Evolutionary conservation across 2,329 filamentous ascomycete species (phyloP).

Genomic region (Paraconiothyrium sp.): DNA sequence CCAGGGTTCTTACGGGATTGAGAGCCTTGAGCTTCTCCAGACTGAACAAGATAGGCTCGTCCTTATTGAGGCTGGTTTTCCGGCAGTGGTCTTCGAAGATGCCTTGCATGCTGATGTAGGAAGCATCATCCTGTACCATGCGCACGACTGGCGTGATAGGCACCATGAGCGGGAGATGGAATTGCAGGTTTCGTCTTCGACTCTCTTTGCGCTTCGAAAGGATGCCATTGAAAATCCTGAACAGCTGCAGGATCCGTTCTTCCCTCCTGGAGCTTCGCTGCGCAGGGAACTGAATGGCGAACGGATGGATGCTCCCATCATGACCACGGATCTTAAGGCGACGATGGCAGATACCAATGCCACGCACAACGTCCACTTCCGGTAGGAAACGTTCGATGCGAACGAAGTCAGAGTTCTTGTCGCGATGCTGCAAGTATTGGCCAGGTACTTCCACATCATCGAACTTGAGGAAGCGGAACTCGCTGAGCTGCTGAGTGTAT

Average conservation of each 20-base stretch:
- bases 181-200: slow-evolving; percentile 90
- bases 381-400: slow-evolving; percentile 97
- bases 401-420: slow-evolving; percentile 99
- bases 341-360: slow-evolving; percentile 89
- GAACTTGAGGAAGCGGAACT: slow-evolving; percentile 97
- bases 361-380: slow-evolving; percentile 90
- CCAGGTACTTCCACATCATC: slow-evolving; percentile 98
- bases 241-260: slow-evolving; percentile 93
- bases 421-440: slow-evolving; percentile 95
- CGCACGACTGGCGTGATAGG: slow-evolving; percentile 94
- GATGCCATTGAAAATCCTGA: slow-evolving; percentile 96
- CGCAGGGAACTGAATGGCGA: slow-evolving; percentile 95
- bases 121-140: slow-evolving; percentile 93
- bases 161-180: slow-evolving; percentile 95
- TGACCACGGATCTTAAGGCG: slow-evolving; percentile 96
- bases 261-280: slow-evolving; percentile 91
- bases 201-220: slow-evolving; percentile 94
- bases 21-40: slow-evolving; percentile 91
- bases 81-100: slow-evolving; percentile 97
- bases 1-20: slow-evolving; percentile 41
- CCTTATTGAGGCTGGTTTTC: slow-evolving; percentile 85
- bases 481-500: slow-evolving; percentile 90
- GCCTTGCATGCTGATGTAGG: slow-evolving; percentile 92
- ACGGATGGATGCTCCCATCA: slow-evolving; percentile 95
- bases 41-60: slow-evolving; percentile 92